Evolutionary conservation across 495 filamentous ascomycete genomes (phyloP), one percentile per base, ranked within the genome.

Genomic region (Talaromyces thailandensis): DNA sequence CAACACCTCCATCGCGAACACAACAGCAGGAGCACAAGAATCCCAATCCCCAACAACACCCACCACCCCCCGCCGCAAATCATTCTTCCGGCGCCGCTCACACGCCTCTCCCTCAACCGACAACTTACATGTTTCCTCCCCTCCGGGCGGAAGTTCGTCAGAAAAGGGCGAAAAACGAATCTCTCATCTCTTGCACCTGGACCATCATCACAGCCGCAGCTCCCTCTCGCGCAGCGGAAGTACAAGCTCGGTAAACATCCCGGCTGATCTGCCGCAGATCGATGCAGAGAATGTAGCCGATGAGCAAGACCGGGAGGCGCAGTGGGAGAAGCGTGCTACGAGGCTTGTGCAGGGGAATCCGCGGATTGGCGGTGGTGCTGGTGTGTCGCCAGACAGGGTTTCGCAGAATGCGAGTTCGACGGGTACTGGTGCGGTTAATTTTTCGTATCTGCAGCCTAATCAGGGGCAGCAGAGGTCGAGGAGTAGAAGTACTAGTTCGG

Each of bases 281-380:
- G 75, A 75, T 45, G 73, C 78, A 6, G 73, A 77, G 37, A 80
- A 79, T 45, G 71, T 68, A 21, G 76, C 68, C 23, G 81, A 81
- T 67, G 73, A 79, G 60, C 75, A 81, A 64, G 82, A 83, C 18
- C 71, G 77, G 31, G 79, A 84, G 65, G 77, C 79, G 55, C 74
- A 81, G 68, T 98, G 93, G 93, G 93, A 96, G 80, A 86, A 91
- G 73, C 78, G 92, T 56, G 93, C 93, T 18, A 96, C 92, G 50
- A 84, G 94, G 62, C 76, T 96, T 61, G 93, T 90, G 35, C 80
- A 84, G 69, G 79, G 79, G 52, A 93, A 89, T 72, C 75, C 77
- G 60, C 68, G 74, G 25, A 69, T 77, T 43, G 69, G 67, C 23
- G 62, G 43, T 18, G 40, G 40, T 45, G 35, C 8, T 14, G 29